Conservation (phyloP, 805 yeast genomes). For the Kazachstania martiniae region DNA sequence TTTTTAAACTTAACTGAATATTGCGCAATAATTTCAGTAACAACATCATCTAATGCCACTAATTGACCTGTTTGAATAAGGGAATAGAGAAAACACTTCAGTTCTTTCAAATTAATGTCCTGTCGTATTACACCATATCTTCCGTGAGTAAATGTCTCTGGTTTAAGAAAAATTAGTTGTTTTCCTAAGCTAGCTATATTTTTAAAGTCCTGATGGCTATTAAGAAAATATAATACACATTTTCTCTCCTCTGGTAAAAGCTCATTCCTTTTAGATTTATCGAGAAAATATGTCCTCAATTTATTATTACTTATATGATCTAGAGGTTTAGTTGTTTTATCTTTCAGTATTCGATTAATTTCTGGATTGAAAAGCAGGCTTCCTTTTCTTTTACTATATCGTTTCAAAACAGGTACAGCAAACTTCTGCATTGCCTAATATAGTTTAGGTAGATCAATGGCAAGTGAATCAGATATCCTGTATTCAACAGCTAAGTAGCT, state of each 20-base stretch:
- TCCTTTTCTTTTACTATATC: slow-evolving; percentile 1
- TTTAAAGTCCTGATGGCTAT: slow-evolving; percentile 10
- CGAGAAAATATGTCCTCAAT: background rate
- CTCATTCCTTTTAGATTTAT: too few species aligned
- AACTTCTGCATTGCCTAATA: slow-evolving; percentile 10
- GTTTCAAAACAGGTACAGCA: slow-evolving; percentile 10
- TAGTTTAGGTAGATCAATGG: too few species aligned
- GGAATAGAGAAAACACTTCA: background rate
- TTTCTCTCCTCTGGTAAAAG: slow-evolving; percentile 7
- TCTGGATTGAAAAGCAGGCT: too few species aligned
- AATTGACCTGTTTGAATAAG: background rate
- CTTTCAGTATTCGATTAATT: too few species aligned
- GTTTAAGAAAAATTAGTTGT: slow-evolving; percentile 8
- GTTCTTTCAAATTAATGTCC: background rate
- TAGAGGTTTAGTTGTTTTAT: background rate
- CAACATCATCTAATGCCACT: background rate
- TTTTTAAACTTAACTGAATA: background rate
- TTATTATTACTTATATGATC: background rate
- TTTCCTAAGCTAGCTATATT: slow-evolving; percentile 11
- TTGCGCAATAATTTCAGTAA: background rate
- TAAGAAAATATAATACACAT: slow-evolving; percentile 11
- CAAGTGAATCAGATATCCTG: background rate
- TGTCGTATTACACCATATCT: background rate
- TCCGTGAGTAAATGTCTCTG: slow-evolving; percentile 3
- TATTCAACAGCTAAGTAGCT: background rate